Evolutionary conservation across 2,329 filamentous ascomycete genomes (phyloP), one percentile per base, ranked within the genome.

Genomic region (Cordyceps farinosa): DNA sequence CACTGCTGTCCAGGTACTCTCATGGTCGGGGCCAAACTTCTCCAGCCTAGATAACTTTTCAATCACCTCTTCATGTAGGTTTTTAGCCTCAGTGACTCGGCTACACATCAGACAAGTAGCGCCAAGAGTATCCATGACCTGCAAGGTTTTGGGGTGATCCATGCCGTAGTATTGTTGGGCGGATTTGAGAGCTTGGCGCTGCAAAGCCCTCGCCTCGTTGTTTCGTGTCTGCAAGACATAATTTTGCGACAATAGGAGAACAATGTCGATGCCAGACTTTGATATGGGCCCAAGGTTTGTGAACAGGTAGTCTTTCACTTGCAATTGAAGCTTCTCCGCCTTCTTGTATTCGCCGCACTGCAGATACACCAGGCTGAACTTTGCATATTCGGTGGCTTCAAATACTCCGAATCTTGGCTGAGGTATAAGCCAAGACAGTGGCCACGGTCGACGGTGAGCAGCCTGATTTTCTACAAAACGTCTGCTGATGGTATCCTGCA

Each of bases 161-260:
- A 15, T 30, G 29, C 44, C 56, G 56, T 48, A 59, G 30, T 48
- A 59, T 22, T 15, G 10, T 13, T 40, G 13, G 11, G 56, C 56
- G 22, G 56, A 59, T 29, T 59, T 8, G 2, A 59, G 56, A 8
- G 29, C 56, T 50, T 59, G 44, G 17, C 15, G n/a, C 45, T 59
- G 56, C 32, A 59, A 36, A 34, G 5, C 4, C 29, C 56, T 59
- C n/a, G 56, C 56, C 17, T 59, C 56, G 17, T 59, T 59, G 17
- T 50, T 59, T 17, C 56, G 56, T 10, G 56, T 38, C 32, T 59
- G 56, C 45, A 59, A 29, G 27, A 59, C 56, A 32, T 59, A 59
- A 29, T 50, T 59, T 36, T 59, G 17, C 17, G 56, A 59, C 32
- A 59, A 9, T 9, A 59, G 38, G 36, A 48, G 40, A 27, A 30